These are phyloP conservation scores for Pichia nakasei DNA, from an alignment of 805 yeast species.

Conservation along the genomic window DNA sequence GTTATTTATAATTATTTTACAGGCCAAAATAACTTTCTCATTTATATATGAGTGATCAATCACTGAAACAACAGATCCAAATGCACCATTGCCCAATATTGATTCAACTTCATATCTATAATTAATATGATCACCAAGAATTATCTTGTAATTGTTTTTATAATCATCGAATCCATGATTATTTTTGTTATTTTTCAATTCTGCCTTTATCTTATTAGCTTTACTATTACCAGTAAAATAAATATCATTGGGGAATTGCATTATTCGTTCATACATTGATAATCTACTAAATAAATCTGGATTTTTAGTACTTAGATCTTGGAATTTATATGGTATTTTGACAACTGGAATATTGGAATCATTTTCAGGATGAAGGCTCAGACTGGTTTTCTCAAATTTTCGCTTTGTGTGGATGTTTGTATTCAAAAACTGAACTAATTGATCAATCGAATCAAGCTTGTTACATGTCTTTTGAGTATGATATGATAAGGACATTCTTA, in stretches of 20 bases:
- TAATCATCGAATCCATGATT: conserved; percentile 71
- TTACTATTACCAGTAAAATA: conserved; percentile 40
- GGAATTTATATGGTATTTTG: conserved; percentile 4
- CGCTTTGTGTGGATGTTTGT: too few species aligned
- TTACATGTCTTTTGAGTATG: neutral
- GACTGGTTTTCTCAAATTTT: too few species aligned
- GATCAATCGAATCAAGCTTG: too few species aligned
- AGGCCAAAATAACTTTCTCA: conserved; percentile 45
- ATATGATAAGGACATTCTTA: neutral
- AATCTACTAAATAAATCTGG: conserved; percentile 24
- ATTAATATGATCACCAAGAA: conserved; percentile 61
- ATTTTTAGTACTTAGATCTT: conserved; percentile 11
- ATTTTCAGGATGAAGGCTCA: too few species aligned
- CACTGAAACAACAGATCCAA: conserved; percentile 70
- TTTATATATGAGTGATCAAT: conserved; percentile 47
- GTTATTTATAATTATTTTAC: conserved; percentile 69
- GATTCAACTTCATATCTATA: conserved; percentile 59
- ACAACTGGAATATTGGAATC: too few species aligned
- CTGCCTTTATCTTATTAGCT: conserved; percentile 21
- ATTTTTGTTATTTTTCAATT: conserved; percentile 30
- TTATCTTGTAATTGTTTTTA: conserved; percentile 49
- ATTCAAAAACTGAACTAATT: too few species aligned
- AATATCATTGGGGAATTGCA: conserved; percentile 34
- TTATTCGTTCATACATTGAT: conserved; percentile 46
- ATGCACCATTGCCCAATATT: conserved; percentile 68